Evolutionary conservation across 1,284 basidiomycete species (phyloP).

Genomic region (Boletus smithii): DNA sequence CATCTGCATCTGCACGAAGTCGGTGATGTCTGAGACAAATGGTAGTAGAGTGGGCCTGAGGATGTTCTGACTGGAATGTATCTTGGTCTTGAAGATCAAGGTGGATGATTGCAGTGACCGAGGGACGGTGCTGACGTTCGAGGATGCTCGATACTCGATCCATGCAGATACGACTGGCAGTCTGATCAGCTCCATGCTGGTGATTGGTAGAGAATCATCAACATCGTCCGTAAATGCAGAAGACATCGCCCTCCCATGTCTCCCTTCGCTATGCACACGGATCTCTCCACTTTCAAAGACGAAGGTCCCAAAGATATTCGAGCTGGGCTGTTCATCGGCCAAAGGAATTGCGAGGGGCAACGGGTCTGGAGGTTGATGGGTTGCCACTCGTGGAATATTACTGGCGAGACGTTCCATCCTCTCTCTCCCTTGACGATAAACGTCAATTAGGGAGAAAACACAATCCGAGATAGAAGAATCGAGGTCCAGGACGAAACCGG

Average conservation of each 20-base stretch:
- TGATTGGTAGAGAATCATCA: slow-evolving; percentile 47
- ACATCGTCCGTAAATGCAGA: slow-evolving; percentile 40
- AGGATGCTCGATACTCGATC: slow-evolving; percentile 71
- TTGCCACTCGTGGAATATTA: slow-evolving; percentile 45
- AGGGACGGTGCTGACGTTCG: slow-evolving; percentile 33
- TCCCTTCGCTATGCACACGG: slow-evolving; percentile 53
- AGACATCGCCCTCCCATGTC: slow-evolving; percentile 37
- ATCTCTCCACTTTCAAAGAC: slow-evolving; percentile 81
- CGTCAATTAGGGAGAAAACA: slow-evolving; percentile 77
- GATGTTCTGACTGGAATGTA: slow-evolving; percentile 84
- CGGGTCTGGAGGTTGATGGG: slow-evolving; percentile 26
- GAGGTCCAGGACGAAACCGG: slow-evolving; percentile 82
- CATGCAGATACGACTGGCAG: slow-evolving; percentile 82
- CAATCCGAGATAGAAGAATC: slow-evolving; percentile 80
- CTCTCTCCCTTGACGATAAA: slow-evolving; percentile 80
- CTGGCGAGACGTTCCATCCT: slow-evolving; percentile 63
- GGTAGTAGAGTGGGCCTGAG: slow-evolving; percentile 78
- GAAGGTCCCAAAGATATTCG: slow-evolving; percentile 69
- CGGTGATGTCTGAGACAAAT: slow-evolving; percentile 74
- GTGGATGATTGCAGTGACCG: slow-evolving; percentile 47
- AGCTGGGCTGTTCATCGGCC: slow-evolving; percentile 38
- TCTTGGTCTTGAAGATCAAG: slow-evolving; percentile 72
- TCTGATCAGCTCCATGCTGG: slow-evolving; percentile 61
- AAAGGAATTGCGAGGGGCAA: slow-evolving; percentile 6
- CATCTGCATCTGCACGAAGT: slow-evolving; percentile 63